Percentiles rank a stretch among this genome's conserved stretches.
Evolutionary conservation across 345 rosid species (phyloP).

Genomic region (Alliaria petiolata): DNA sequence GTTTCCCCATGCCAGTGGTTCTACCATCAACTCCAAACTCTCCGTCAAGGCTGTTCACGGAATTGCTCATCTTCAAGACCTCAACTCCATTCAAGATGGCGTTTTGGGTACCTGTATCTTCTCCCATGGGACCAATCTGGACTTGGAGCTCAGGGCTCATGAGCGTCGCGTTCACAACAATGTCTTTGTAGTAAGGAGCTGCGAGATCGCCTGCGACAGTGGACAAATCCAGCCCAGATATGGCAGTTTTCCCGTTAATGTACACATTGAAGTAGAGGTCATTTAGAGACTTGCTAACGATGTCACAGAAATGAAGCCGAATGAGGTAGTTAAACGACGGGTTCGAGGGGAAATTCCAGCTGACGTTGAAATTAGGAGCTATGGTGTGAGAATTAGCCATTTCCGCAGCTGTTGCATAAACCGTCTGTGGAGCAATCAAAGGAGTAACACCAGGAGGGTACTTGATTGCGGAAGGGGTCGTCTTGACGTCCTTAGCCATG

Average conservation of each 20-base stretch:
- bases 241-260: constrained; percentile 55
- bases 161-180: constrained; percentile 54
- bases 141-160: constrained; percentile 43
- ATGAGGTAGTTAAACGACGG: constrained; percentile 49
- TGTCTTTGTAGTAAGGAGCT: constrained; percentile 63
- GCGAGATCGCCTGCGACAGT: constrained; percentile 39
- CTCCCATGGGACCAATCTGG: constrained; percentile 61
- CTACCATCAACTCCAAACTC: constrained; percentile 68
- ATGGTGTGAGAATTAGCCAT: constrained; percentile 52
- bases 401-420: constrained; percentile 57
- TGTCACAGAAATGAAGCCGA: constrained; percentile 77
- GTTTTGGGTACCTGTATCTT: constrained; percentile 46
- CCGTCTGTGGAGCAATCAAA: constrained; percentile 57
- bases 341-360: constrained; percentile 64
- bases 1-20: constrained; percentile 24
- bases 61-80: constrained; percentile 69
- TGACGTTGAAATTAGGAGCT: constrained; percentile 52
- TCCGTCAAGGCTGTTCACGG: constrained; percentile 70
- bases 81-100: constrained; percentile 77
- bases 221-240: constrained; percentile 68
- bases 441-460: constrained; percentile 51
- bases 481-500: constrained; percentile 34
- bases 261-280: constrained; percentile 73
- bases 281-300: constrained; percentile 65
- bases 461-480: constrained; percentile 42